Conservation (phyloP, 2,329 filamentous ascomycete species). For the Tympanopsis confertula region DNA sequence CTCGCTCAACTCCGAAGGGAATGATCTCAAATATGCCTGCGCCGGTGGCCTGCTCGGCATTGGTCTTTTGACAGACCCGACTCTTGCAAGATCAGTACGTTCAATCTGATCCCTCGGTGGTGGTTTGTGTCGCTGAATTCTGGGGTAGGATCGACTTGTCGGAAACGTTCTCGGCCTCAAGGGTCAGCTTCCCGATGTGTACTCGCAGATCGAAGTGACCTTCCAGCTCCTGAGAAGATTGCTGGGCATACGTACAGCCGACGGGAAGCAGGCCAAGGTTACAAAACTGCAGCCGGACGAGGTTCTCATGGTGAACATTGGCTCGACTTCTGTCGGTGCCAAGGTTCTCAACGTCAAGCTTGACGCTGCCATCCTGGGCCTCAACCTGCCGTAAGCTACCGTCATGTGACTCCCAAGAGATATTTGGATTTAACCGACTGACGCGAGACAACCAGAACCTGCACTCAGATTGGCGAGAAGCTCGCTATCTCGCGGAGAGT, state of each 20-base stretch:
- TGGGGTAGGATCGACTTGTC: conserved; percentile 73
- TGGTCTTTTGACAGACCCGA: conserved; percentile 92
- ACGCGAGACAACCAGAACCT: too few relatives aligned
- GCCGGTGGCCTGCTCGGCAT: conserved; percentile 97
- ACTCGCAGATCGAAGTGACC: conserved; percentile 97
- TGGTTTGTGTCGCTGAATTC: too few relatives aligned
- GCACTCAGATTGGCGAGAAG: too few relatives aligned
- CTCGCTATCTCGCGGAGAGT: too few relatives aligned
- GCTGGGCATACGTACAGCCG: conserved; percentile 91
- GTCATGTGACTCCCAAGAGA: too few relatives aligned
- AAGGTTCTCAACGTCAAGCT: conserved; percentile 96
- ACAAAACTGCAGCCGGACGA: conserved; percentile 97
- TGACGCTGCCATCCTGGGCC: conserved; percentile 86
- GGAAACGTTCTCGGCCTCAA: conserved; percentile 94
- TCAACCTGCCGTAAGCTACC: conserved; percentile 51
- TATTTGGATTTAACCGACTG: too few relatives aligned
- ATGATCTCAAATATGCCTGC: conserved; percentile 96
- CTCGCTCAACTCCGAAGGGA: conserved; percentile 91
- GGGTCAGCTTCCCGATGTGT: conserved; percentile 88
- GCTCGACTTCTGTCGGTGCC: conserved; percentile 89
- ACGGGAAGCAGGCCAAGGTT: conserved; percentile 98
- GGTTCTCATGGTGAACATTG: conserved; percentile 99
- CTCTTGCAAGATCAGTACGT: conserved; percentile 95
- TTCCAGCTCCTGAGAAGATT: conserved; percentile 93
- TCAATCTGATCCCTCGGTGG: too few relatives aligned